Evolutionary conservation across 768 basidiomycete genomes (phyloP), one percentile per base, ranked within the genome.

Genomic region (Symmetrospora coprosmae): DNA sequence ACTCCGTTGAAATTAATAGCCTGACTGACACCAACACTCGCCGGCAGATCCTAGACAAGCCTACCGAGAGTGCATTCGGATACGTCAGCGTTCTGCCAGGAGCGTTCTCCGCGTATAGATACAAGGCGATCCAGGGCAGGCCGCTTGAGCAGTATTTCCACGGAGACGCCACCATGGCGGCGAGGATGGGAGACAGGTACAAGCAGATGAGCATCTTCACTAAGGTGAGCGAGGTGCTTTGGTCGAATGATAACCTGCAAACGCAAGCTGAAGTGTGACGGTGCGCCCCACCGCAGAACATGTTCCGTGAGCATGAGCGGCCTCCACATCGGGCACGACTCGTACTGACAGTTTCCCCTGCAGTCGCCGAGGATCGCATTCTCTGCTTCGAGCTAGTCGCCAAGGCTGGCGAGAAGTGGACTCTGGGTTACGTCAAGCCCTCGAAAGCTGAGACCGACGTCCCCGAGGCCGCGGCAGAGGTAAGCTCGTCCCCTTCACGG

Each of bases 51-150:
- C 77, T 96, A 28, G 88, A 91, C 72, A 91, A 94, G 71, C 91
- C 91, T 0, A 77, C 90, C 51, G 91, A 97, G 74, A 89, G 87
- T 71, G 84, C 86, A 65, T 96, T 96, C 67, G 91, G 91, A 30
- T 96, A 94, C 41, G 66, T 69, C 34, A 59, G 56, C 9, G 91
- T 96, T 64, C 76, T 94, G 56, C 91, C 91, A 51, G 91, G 91
- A 71, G 91, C 91, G 49, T 96, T 97, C 79, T 90, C 87, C 8
- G 90, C 90, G 8, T 97, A 97, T 73, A 80, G 88, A n/a, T 96
- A 75, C 74, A 82, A 84, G 21, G 91, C 91, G 37, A 91, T 97
- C 66, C 81, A 83, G 55, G 91, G 92, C 2, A 78, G 86, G 5
- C 91, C 87, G 2, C 67, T 77, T 19, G 73, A 76, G 62, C 75